Conservation (phyloP, 495 filamentous ascomycete species). For the Penicillium goetzii region DNA sequence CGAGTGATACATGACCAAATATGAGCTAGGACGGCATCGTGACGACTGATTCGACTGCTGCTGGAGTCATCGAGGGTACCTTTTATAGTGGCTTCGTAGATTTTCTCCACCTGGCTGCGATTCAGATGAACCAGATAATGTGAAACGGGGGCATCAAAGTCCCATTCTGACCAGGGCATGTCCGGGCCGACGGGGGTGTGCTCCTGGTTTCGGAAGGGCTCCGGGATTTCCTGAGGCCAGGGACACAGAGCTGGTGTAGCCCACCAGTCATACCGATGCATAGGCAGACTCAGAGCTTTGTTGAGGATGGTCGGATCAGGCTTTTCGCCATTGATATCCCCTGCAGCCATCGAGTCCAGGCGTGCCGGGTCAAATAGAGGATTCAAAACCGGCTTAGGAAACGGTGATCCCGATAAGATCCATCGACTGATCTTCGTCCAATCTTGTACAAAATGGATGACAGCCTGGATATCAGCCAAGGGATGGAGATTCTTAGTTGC, state of each 20-base stretch:
- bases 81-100: constrained; percentile 18
- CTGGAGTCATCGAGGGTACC: not conserved
- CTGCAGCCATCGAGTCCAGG: constrained; percentile 33
- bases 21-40: constrained; percentile 40
- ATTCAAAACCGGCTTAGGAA: constrained; percentile 10
- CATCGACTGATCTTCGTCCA: constrained; percentile 41
- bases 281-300: constrained; percentile 24
- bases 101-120: constrained; percentile 19
- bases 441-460: constrained; percentile 51
- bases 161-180: constrained; percentile 37
- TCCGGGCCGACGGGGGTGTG: constrained; percentile 19
- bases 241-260: constrained; percentile 19
- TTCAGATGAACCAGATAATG: constrained; percentile 33
- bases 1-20: constrained; percentile 37
- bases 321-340: constrained; percentile 33
- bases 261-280: constrained; percentile 44
- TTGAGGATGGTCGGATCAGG: constrained; percentile 26
- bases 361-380: constrained; percentile 35
- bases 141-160: constrained; percentile 23
- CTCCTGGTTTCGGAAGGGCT: constrained; percentile 20
- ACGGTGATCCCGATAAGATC: constrained; percentile 10
- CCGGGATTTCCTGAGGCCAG: constrained; percentile 18
- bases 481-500: constrained; percentile 49
- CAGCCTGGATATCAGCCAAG: constrained; percentile 50
- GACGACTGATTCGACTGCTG: constrained; percentile 29